Evolutionary conservation across 176 grass and related monocot genomes (phyloP).

Genomic region (Triticum timopheevii): DNA sequence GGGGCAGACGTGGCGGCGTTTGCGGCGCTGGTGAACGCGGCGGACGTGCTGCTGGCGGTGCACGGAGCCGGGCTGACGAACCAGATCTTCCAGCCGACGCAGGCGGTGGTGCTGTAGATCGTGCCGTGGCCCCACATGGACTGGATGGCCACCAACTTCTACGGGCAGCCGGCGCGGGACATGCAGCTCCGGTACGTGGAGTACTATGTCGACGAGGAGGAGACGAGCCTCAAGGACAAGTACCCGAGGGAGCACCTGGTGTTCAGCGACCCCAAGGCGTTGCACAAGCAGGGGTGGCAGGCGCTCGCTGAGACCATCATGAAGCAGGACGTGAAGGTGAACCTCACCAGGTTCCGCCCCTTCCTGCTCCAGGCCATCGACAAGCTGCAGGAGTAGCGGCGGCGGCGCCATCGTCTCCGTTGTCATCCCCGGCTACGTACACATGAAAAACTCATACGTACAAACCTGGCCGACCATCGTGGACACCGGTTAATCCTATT

Average conservation of each 20-base stretch:
- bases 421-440: too few relatives aligned
- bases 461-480: too few relatives aligned
- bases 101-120: background rate
- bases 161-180: background rate
- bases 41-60: background rate
- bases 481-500: too few relatives aligned
- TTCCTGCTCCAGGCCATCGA: slow-evolving; percentile 51
- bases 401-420: too few relatives aligned
- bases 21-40: background rate
- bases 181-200: background rate
- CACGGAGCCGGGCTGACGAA: background rate
- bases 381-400: slow-evolving; percentile 53
- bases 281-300: slow-evolving; percentile 61
- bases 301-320: slow-evolving; percentile 52
- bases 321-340: slow-evolving; percentile 78
- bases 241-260: slow-evolving; percentile 53
- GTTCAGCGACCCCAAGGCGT: slow-evolving; percentile 49
- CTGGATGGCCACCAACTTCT: slow-evolving; percentile 16
- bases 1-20: background rate
- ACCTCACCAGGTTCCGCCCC: slow-evolving; percentile 55
- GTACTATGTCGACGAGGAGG: background rate
- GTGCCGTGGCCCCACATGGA: slow-evolving; percentile 4
- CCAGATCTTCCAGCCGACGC: background rate
- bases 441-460: too few relatives aligned
- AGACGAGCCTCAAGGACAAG: slow-evolving; percentile 37